phyloP scores from a whole-genome alignment of 495 filamentous ascomycete genomes.

The Penicillium arizonense region DNA sequence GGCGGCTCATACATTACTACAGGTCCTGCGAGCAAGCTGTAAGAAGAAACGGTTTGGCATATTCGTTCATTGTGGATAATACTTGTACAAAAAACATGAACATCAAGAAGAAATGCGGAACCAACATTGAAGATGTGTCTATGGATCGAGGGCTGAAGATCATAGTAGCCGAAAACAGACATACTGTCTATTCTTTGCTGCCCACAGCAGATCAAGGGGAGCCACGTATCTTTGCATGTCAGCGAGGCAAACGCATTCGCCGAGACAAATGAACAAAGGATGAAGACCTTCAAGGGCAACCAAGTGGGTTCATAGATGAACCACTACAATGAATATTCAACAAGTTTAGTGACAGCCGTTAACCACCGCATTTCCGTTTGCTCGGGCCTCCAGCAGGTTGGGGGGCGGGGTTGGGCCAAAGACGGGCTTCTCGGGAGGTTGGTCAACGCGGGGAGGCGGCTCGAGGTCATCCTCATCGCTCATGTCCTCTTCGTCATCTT shows the following conservation, averaged over 20 bases:
- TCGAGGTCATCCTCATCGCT: constrained; percentile 69
- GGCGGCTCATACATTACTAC: constrained; percentile 35
- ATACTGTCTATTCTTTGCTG: not conserved
- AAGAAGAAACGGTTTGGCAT: not conserved
- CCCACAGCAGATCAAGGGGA: not conserved
- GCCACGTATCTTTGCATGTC: not conserved
- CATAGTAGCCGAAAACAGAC: not conserved
- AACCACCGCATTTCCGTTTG: constrained; percentile 43
- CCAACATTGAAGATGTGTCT: constrained; percentile 5
- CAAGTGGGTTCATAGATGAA: constrained; percentile 1
- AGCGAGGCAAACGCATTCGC: not conserved
- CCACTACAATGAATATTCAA: constrained; percentile 1
- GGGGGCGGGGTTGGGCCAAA: constrained; percentile 58
- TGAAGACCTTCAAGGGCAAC: not conserved
- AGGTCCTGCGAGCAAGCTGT: constrained; percentile 34
- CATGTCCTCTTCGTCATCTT: constrained; percentile 60
- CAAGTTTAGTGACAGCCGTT: constrained; percentile 46
- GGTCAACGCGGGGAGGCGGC: constrained; percentile 37
- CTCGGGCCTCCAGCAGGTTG: constrained; percentile 43
- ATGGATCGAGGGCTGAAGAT: not conserved
- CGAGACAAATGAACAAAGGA: not conserved
- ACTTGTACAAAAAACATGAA: constrained; percentile 38
- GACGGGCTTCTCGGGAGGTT: constrained; percentile 48
- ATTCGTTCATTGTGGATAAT: constrained; percentile 21
- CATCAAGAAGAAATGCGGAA: constrained; percentile 9